These are phyloP conservation scores for Ascochyta viciae-villosae DNA, from an alignment of 2,329 filamentous ascomycete genomes.

Conservation along the genomic window DNA sequence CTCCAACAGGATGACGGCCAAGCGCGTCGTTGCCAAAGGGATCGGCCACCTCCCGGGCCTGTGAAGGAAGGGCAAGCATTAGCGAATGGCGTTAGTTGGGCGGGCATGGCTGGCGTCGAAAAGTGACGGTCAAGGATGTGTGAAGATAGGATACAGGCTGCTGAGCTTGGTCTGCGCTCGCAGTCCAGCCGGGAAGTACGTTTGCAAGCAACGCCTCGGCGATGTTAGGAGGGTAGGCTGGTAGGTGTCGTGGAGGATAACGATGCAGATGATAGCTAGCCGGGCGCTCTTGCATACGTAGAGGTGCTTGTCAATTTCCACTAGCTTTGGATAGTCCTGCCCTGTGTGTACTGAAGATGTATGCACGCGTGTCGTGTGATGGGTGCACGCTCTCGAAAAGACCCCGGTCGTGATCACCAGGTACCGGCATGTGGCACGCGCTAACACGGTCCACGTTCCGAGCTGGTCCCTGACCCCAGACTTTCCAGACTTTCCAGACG, in stretches of 20 bases:
- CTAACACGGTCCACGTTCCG: background rate
- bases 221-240: background rate
- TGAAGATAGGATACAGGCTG: background rate
- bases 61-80: conserved; percentile 41
- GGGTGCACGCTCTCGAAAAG: background rate
- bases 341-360: background rate
- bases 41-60: conserved; percentile 42
- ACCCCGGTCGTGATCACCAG: conserved; percentile 3
- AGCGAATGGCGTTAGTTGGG: conserved; percentile 47
- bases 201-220: background rate
- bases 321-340: conserved; percentile 8
- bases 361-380: background rate
- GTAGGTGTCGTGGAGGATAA: background rate
- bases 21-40: conserved; percentile 17
- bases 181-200: background rate
- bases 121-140: background rate
- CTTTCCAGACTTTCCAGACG: background rate
- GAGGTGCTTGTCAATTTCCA: conserved; percentile 1
- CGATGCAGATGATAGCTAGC: conserved; percentile 9
- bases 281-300: conserved; percentile 3
- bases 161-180: background rate
- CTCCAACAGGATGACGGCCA: conserved; percentile 10
- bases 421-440: background rate
- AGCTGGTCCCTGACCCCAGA: background rate
- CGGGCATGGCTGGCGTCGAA: conserved; percentile 30